Evolutionary conservation across 202 grass and related monocot species (phyloP).

Genomic region (Zoysia matrella): DNA sequence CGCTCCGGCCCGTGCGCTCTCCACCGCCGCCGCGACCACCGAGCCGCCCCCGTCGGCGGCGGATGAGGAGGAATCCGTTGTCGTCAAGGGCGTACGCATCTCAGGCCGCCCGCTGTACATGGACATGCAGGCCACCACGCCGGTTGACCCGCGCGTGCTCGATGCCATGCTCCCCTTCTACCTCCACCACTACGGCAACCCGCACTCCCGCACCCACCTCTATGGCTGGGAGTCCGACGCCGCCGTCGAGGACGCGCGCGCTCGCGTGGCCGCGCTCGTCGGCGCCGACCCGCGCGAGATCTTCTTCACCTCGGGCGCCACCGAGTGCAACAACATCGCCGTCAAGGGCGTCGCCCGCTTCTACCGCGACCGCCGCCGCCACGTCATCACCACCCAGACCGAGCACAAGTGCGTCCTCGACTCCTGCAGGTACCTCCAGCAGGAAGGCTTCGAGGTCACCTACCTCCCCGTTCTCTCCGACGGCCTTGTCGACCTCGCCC

Average conservation of each 20-base stretch:
- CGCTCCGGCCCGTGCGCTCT: constrained; percentile 37
- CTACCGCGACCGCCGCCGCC: constrained; percentile 75
- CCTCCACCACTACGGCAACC: constrained; percentile 75
- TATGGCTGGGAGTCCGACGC: constrained; percentile 73
- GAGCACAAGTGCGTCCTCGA: constrained; percentile 91
- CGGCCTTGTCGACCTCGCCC: constrained; percentile 67
- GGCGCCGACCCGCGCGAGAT: constrained; percentile 76
- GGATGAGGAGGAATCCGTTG: constrained; percentile 33
- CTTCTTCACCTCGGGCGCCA: constrained; percentile 83
- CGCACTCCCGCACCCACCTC: constrained; percentile 83
- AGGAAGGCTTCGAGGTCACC: constrained; percentile 73
- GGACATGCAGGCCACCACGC: constrained; percentile 85
- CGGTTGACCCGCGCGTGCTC: constrained; percentile 75
- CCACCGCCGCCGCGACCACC: constrained; percentile 36
- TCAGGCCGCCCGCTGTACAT: constrained; percentile 76
- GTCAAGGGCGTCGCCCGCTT: constrained; percentile 78
- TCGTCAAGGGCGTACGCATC: constrained; percentile 76
- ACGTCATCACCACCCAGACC: constrained; percentile 81
- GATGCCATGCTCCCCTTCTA: constrained; percentile 86
- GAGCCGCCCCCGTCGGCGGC: background rate
- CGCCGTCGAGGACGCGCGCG: background rate
- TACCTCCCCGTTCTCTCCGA: constrained; percentile 67
- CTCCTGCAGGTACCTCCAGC: constrained; percentile 76
- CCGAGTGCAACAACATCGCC: constrained; percentile 87
- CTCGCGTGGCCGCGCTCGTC: constrained; percentile 43